A percentile compares a stretch with the other conserved stretches of the same genome.
phyloP scores from a whole-genome alignment of 192 early-diverging fungal genomes.

The Geranomyces variabilis region DNA sequence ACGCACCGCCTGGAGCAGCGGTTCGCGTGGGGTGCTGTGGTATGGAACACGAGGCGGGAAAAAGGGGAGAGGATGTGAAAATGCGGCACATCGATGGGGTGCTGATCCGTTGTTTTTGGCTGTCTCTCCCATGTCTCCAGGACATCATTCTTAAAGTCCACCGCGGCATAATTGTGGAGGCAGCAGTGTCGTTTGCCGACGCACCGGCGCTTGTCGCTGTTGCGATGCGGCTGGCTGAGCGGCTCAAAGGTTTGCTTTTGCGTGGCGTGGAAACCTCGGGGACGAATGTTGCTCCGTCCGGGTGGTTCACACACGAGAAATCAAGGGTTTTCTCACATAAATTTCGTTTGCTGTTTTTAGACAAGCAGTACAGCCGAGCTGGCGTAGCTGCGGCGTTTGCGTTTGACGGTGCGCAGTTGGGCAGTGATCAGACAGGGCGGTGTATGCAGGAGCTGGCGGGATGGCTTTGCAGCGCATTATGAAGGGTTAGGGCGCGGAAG shows the following conservation, averaged over 20 bases:
- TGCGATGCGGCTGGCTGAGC: slow-evolving; percentile 23
- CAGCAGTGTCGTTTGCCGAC: background rate
- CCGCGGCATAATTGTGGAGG: slow-evolving; percentile 30
- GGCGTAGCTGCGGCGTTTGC: slow-evolving; percentile 24
- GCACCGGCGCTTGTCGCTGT: slow-evolving; percentile 19
- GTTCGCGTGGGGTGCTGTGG: slow-evolving; percentile 38
- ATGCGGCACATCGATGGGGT: too few species aligned
- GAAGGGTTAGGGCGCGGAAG: too few species aligned
- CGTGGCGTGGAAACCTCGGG: background rate
- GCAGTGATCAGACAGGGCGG: too few species aligned
- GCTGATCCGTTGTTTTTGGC: background rate
- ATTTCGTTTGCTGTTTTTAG: too few species aligned
- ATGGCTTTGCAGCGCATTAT: too few species aligned
- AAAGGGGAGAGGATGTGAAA: too few species aligned
- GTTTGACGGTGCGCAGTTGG: background rate
- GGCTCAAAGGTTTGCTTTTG: slow-evolving; percentile 21
- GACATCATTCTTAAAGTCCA: slow-evolving; percentile 25
- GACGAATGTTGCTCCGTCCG: background rate
- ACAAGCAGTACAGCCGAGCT: slow-evolving; percentile 14
- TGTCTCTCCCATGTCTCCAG: background rate
- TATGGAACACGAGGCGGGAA: background rate
- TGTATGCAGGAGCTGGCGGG: too few species aligned
- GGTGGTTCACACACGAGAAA: background rate
- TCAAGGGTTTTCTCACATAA: too few species aligned
- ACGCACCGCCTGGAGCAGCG: slow-evolving; percentile 39